phyloP scores from a whole-genome alignment of 768 basidiomycete species.

The Royoungia palumana region DNA sequence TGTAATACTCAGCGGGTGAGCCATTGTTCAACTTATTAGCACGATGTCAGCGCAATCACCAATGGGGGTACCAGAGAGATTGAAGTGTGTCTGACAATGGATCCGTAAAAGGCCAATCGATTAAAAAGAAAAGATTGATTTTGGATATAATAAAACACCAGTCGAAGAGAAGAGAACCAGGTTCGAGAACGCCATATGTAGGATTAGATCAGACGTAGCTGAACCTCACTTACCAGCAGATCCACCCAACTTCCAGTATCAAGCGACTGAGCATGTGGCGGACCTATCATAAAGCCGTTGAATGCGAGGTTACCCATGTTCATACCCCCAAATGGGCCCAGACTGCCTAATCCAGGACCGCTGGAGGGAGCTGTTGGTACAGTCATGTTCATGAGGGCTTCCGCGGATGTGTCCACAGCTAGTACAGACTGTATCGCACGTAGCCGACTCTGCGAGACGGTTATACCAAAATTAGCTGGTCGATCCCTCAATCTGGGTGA shows the following conservation, averaged over 20 bases:
- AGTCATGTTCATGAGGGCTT: slow-evolving; percentile 24
- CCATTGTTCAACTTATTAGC: slow-evolving; percentile 51
- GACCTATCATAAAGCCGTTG: slow-evolving; percentile 19
- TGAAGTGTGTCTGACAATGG: background rate
- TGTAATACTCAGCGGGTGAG: slow-evolving; percentile 60
- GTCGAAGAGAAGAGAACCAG: too few relatives aligned
- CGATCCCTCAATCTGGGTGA: slow-evolving; percentile 30
- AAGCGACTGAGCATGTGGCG: slow-evolving; percentile 20
- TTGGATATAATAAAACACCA: too few relatives aligned
- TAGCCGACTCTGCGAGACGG: slow-evolving; percentile 73
- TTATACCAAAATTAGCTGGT: slow-evolving; percentile 50
- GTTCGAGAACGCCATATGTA: background rate
- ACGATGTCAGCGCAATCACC: slow-evolving; percentile 10
- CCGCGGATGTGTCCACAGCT: slow-evolving; percentile 31
- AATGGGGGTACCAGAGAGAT: background rate
- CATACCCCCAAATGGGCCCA: slow-evolving; percentile 26
- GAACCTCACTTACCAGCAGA: slow-evolving; percentile 26
- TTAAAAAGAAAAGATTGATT: background rate
- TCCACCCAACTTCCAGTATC: slow-evolving; percentile 30
- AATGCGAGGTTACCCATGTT: slow-evolving; percentile 26
- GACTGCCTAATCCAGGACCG: slow-evolving; percentile 17
- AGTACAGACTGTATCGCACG: slow-evolving; percentile 67
- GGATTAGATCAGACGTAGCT: background rate
- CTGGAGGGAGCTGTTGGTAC: slow-evolving; percentile 12
- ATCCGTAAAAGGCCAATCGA: background rate